Conservation (phyloP, 192 early-diverging fungal species). For the Radiomyces spectabilis region DNA sequence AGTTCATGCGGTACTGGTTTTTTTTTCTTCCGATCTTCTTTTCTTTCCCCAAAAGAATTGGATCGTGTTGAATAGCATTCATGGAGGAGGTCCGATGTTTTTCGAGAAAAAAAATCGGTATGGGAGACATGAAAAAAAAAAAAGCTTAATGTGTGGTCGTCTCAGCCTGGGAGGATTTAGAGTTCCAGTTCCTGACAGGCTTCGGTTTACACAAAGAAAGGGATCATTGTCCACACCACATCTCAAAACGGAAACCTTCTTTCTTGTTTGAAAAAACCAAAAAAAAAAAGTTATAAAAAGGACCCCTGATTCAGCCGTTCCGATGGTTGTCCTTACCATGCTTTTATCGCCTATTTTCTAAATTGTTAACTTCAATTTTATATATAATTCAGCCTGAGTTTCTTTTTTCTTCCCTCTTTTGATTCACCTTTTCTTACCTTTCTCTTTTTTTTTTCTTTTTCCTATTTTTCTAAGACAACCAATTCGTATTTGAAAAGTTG, state of each 20-base stretch:
- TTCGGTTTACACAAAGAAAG: too few species aligned
- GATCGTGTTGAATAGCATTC: too few species aligned
- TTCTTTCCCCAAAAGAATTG: too few species aligned
- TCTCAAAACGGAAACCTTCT: neutral
- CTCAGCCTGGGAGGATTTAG: neutral
- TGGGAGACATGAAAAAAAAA: neutral
- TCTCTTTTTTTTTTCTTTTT: neutral
- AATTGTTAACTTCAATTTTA: neutral
- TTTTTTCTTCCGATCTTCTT: too few species aligned
- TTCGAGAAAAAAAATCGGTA: too few species aligned
- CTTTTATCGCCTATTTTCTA: neutral
- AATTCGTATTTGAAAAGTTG: too few species aligned
- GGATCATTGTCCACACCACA: too few species aligned
- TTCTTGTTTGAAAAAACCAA: too few species aligned
- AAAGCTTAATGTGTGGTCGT: neutral
- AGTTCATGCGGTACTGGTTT: too few species aligned
- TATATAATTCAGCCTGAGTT: neutral
- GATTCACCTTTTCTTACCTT: too few species aligned
- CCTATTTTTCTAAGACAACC: neutral
- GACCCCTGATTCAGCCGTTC: neutral
- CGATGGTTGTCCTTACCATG: neutral
- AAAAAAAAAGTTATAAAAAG: neutral
- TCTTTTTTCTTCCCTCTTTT: neutral
- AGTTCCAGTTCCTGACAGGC: too few species aligned
- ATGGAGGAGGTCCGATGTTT: too few species aligned